These are phyloP conservation scores for Rhodotorula sp. DNA, from an alignment of 1,284 basidiomycete species.

Conservation along the genomic window DNA sequence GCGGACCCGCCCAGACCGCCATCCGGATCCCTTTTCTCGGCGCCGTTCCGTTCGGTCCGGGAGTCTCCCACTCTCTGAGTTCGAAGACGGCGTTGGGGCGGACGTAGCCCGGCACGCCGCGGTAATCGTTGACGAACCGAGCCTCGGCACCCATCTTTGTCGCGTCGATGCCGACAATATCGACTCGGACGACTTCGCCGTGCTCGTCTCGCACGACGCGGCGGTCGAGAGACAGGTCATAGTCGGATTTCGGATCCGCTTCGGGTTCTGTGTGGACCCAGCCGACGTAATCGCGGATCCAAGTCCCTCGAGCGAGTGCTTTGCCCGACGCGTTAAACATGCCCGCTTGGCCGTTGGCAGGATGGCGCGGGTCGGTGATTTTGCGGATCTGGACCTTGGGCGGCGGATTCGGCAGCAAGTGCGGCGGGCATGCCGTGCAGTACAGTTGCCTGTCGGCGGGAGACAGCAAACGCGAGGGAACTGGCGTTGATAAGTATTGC, in stretches of 20 bases:
- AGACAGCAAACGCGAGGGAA: conserved; percentile 14
- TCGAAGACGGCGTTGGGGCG: conserved; percentile 71
- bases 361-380: conserved; percentile 56
- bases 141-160: conserved; percentile 74
- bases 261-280: conserved; percentile 75
- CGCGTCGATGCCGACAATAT: conserved; percentile 63
- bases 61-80: conserved; percentile 16
- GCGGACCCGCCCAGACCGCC: conserved; percentile 64
- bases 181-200: not conserved
- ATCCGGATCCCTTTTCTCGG: conserved; percentile 64
- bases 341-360: conserved; percentile 76
- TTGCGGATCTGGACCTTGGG: conserved; percentile 45
- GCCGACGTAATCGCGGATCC: conserved; percentile 78
- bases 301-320: conserved; percentile 60
- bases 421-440: conserved; percentile 19
- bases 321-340: conserved; percentile 69
- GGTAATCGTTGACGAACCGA: conserved; percentile 82
- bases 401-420: conserved; percentile 19
- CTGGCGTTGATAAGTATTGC: conserved; percentile 6
- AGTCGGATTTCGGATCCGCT: conserved; percentile 62
- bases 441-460: not conserved
- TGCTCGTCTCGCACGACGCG: not conserved
- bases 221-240: conserved; percentile 73
- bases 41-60: not conserved
- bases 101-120: conserved; percentile 60